Conservation (phyloP, 495 filamentous ascomycete species). For the Hypoxylon fragiforme region DNA sequence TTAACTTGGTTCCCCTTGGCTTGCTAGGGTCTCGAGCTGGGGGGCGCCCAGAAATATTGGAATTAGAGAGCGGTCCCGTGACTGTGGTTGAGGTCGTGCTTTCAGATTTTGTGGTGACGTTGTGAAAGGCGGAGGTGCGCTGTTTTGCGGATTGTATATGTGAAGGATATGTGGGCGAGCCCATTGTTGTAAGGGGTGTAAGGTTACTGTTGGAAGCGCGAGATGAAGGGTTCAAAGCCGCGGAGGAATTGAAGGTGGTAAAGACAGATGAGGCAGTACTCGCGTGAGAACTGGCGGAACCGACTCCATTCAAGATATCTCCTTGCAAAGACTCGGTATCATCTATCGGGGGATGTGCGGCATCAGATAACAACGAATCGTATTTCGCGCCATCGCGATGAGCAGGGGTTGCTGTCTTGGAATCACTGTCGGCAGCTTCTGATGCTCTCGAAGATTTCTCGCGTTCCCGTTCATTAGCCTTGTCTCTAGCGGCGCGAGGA, state of each 20-base stretch:
- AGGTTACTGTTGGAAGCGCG: constrained; percentile 56
- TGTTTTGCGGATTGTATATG: constrained; percentile 43
- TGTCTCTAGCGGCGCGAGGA: constrained; percentile 62
- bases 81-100: constrained; percentile 27
- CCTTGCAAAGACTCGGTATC: constrained; percentile 61
- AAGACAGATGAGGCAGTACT: constrained; percentile 69
- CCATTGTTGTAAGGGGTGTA: constrained; percentile 76
- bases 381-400: constrained; percentile 39
- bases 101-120: constrained; percentile 35
- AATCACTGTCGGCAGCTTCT: constrained; percentile 55
- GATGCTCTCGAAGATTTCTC: constrained; percentile 38
- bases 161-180: constrained; percentile 72
- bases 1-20: constrained; percentile 68
- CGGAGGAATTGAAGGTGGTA: constrained; percentile 57
- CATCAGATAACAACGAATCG: constrained; percentile 45
- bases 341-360: constrained; percentile 49
- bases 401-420: constrained; percentile 43
- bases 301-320: constrained; percentile 65
- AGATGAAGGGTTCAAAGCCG: constrained; percentile 52
- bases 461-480: constrained; percentile 58
- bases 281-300: constrained; percentile 66
- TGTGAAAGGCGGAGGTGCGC: constrained; percentile 40
- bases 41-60: constrained; percentile 53
- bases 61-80: constrained; percentile 23
- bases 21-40: constrained; percentile 64